These are phyloP conservation scores for Microbotryum saponariae DNA, from an alignment of 1,284 basidiomycete genomes.

Conservation along the genomic window DNA sequence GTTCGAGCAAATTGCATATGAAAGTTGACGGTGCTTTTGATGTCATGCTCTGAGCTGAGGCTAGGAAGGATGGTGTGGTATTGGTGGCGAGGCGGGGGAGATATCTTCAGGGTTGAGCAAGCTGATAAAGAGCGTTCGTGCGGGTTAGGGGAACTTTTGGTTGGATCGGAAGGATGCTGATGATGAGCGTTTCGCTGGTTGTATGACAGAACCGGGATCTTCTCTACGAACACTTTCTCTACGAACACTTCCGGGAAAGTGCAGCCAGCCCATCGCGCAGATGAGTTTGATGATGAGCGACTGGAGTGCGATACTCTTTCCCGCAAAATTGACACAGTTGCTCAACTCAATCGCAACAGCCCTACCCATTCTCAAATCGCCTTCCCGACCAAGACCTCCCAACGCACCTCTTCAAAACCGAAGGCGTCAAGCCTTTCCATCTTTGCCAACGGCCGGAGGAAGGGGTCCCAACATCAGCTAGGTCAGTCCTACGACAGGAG, in stretches of 20 bases:
- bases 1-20: slow-evolving; percentile 80
- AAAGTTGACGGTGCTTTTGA: slow-evolving; percentile 53
- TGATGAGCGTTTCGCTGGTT: neutral
- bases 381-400: slow-evolving; percentile 64
- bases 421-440: slow-evolving; percentile 67
- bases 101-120: slow-evolving; percentile 70
- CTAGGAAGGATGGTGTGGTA: slow-evolving; percentile 54
- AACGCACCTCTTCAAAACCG: slow-evolving; percentile 57
- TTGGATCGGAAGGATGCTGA: neutral
- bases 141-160: slow-evolving; percentile 7
- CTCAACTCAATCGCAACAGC: slow-evolving; percentile 38
- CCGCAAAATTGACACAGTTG: neutral
- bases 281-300: slow-evolving; percentile 17
- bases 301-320: slow-evolving; percentile 7
- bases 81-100: slow-evolving; percentile 83
- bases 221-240: slow-evolving; percentile 59
- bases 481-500: slow-evolving; percentile 58
- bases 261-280: slow-evolving; percentile 6
- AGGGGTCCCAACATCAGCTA: slow-evolving; percentile 89
- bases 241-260: slow-evolving; percentile 41
- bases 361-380: slow-evolving; percentile 86
- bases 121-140: slow-evolving; percentile 48
- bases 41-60: too few relatives aligned
- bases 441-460: slow-evolving; percentile 84
- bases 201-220: slow-evolving; percentile 55